phyloP scores from a whole-genome alignment of 2,329 filamentous ascomycete genomes.

The Aspergillus sp. region DNA sequence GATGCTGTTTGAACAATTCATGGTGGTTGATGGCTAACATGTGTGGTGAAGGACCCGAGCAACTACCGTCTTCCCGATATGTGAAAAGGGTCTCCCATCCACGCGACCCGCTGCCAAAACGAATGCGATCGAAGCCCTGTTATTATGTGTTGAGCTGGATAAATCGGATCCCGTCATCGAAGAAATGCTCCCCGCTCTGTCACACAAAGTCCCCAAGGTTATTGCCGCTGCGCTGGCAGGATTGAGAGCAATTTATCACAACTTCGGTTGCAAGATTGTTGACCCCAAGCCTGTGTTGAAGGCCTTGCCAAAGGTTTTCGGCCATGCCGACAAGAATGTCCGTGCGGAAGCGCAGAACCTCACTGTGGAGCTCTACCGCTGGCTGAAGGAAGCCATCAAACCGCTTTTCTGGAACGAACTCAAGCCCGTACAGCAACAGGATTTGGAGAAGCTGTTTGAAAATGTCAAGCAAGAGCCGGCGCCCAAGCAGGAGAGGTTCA shows the following conservation, averaged over 20 bases:
- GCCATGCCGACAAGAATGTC: conserved; percentile 97
- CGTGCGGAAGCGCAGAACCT: conserved; percentile 89
- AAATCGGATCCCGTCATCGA: conserved; percentile 83
- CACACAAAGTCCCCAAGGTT: conserved; percentile 89
- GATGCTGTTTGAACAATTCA: neutral
- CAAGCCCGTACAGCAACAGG: conserved; percentile 92
- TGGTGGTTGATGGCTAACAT: conserved; percentile 3
- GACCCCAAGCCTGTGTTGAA: conserved; percentile 93
- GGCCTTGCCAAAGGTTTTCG: conserved; percentile 82
- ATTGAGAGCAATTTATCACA: conserved; percentile 82
- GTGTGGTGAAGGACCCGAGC: conserved; percentile 63
- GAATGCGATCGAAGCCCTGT: conserved; percentile 78
- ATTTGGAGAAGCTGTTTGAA: conserved; percentile 92
- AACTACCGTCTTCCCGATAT: conserved; percentile 73
- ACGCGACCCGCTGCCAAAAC: conserved; percentile 87
- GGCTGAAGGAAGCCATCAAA: conserved; percentile 97
- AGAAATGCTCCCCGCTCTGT: conserved; percentile 78
- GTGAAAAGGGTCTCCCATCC: conserved; percentile 87
- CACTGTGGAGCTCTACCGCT: conserved; percentile 91
- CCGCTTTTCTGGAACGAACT: conserved; percentile 95
- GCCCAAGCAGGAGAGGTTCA: conserved; percentile 85
- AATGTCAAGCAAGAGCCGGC: conserved; percentile 82
- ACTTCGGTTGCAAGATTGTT: conserved; percentile 89
- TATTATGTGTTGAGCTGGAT: conserved; percentile 89
- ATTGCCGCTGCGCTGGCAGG: conserved; percentile 74